Conservation (phyloP, 129 eudicot species). For the Escallonia herrerae region DNA sequence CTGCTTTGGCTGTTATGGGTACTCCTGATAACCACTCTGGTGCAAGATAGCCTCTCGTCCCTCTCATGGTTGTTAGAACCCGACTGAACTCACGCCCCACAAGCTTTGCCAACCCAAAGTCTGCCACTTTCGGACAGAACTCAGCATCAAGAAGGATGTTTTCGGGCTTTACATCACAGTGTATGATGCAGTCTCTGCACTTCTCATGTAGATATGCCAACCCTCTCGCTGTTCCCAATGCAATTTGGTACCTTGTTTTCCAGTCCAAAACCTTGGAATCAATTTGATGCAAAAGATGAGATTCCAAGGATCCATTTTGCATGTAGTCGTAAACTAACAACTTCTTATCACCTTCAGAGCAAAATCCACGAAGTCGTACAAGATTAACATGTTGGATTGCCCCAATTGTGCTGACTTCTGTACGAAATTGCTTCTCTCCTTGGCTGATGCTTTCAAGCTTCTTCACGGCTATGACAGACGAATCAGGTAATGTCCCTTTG, state of each 20-base stretch:
- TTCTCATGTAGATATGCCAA: constrained; percentile 67
- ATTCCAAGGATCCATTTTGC: constrained; percentile 54
- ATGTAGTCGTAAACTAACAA: constrained; percentile 59
- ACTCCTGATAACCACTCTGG: constrained; percentile 77
- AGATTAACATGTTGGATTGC: constrained; percentile 70
- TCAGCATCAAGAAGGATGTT: constrained; percentile 59
- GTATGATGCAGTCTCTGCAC: constrained; percentile 66
- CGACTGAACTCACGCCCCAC: constrained; percentile 66
- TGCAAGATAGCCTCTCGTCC: constrained; percentile 68
- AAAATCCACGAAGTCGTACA: constrained; percentile 63
- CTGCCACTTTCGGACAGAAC: constrained; percentile 53
- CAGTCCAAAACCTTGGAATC: constrained; percentile 30
- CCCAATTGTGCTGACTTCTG: constrained; percentile 72
- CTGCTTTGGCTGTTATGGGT: constrained; percentile 63
- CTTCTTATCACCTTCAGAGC: constrained; percentile 41
- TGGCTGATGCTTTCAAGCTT: constrained; percentile 46
- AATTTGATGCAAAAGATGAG: constrained; percentile 44
- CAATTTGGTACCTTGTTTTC: constrained; percentile 59
- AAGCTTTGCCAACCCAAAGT: constrained; percentile 86
- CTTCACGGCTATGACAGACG: constrained; percentile 55
- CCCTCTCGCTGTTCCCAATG: constrained; percentile 64
- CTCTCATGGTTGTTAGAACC: constrained; percentile 60
- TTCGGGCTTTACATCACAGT: constrained; percentile 78
- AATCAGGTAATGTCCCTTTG: constrained; percentile 46
- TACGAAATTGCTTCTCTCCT: constrained; percentile 74